Evolutionary conservation across 345 rosid genomes (phyloP), one percentile per base, ranked within the genome.

Genomic region (Gynandropsis gynandra): DNA sequence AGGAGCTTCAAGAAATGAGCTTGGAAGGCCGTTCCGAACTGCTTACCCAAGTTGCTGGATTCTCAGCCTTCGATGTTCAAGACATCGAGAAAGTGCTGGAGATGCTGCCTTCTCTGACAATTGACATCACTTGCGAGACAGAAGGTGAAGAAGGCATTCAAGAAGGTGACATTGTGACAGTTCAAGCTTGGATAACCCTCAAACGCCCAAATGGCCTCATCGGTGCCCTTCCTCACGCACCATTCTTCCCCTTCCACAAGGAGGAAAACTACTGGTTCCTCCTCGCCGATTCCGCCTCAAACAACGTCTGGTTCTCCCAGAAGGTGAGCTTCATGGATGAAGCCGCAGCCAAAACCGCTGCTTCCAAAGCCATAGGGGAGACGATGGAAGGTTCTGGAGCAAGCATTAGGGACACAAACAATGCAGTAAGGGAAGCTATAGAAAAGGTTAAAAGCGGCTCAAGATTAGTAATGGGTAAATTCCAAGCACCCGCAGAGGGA

Each of bases 121-220:
- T 88, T 8, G 97, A 85, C 55, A 80, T 80, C 55, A 81, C 76
- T 47, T 92, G 90, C n/a, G 95, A 87, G 76, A 92, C 99, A 14
- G 97, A 88, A 59, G 99, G 97, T 31, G 99, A 92, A 70, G 97
- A 92, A 54, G 95, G 97, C 24, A 80, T 92, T 35, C 97, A 88
- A 64, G 99, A 92, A 75, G 99, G 94, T 12, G 97, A 92, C 40
- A 63, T 80, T 2, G 90, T 88, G 31, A 85, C 97, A 11, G 21
- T 85, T 58, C 88, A 92, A 63, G 94, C 95, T 47, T 87, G 97
- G 97, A 72, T 87, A 29, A 76, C 83, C 13, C 85, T 92, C 19
- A 73, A 75, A 63, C 90, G 95, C 21, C 75, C 70, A 29, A 87
- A 81, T 54, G 97, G 97, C 62, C 74, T 92, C 5, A 64, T 78